These are phyloP conservation scores for Albizia julibrissin DNA, from an alignment of 306 rosid species.

Conservation along the genomic window DNA sequence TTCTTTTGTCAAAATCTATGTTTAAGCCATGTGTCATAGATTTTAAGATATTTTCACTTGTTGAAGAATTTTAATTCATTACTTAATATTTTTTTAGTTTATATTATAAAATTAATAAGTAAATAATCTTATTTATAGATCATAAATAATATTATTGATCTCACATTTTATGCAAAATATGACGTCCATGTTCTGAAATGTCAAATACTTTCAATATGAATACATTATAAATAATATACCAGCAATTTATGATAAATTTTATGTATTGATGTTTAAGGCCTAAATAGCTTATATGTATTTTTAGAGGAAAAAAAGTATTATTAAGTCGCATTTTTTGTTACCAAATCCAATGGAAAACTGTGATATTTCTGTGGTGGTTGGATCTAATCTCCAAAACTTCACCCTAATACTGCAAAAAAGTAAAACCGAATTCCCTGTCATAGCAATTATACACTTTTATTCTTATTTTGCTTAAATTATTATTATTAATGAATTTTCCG, in stretches of 20 bases:
- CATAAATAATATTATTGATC: background rate
- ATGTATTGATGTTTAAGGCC: background rate
- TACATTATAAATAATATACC: background rate
- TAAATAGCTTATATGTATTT: no score
- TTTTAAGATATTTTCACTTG: background rate
- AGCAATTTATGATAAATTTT: background rate
- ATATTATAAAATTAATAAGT: no score
- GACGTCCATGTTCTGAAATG: background rate
- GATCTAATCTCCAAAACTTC: no score
- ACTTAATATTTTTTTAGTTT: background rate
- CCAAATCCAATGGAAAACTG: no score
- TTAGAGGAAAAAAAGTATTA: no score
- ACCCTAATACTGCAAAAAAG: no score
- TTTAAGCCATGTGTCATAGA: background rate
- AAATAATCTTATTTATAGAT: background rate
- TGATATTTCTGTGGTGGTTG: no score
- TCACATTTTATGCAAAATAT: no score
- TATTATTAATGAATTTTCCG: background rate
- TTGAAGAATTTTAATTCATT: background rate
- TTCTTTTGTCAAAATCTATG: background rate
- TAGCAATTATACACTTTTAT: no score
- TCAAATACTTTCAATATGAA: background rate
- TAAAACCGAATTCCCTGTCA: no score
- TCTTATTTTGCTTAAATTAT: background rate
- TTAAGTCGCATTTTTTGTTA: no score